These are phyloP conservation scores for Iberis pinnata DNA, from an alignment of 345 rosid species.

Conservation along the genomic window DNA sequence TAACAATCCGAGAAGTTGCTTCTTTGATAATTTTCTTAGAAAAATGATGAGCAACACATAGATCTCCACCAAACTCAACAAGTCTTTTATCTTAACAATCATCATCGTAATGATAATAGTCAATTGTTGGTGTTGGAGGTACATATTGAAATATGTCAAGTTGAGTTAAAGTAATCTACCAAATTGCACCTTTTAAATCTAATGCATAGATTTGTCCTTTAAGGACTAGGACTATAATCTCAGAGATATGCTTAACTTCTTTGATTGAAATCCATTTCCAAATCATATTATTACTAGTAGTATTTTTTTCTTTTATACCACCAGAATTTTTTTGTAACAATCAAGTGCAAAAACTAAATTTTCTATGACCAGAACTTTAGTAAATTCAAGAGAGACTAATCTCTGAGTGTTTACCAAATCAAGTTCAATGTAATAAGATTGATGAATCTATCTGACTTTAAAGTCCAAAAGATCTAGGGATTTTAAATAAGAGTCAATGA, in stretches of 20 bases:
- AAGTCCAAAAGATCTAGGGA: constrained; percentile 20
- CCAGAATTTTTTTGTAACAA: not conserved
- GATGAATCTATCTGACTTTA: constrained; percentile 13
- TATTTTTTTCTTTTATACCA: too few relatives aligned
- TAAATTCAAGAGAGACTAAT: not conserved
- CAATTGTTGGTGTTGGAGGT: constrained; percentile 8
- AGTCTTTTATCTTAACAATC: constrained; percentile 12
- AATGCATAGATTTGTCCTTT: constrained; percentile 17
- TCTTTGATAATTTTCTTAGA: not conserved
- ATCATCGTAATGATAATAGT: constrained; percentile 11
- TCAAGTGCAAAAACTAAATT: not conserved
- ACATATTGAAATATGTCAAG: constrained; percentile 7
- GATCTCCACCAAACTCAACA: constrained; percentile 18
- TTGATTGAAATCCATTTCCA: constrained; percentile 13
- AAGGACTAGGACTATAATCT: constrained; percentile 1
- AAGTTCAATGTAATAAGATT: not conserved
- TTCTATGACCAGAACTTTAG: constrained; percentile 11
- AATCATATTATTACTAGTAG: too few relatives aligned
- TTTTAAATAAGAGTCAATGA: not conserved
- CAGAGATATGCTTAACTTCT: constrained; percentile 3
- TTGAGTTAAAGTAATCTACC: constrained; percentile 25
- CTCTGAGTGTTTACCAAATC: not conserved
- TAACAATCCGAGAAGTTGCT: not conserved
- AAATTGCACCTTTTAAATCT: constrained; percentile 7
- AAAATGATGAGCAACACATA: constrained; percentile 20